Evolutionary conservation across 495 filamentous ascomycete species (phyloP).

Genomic region (Penicillium odoratum): DNA sequence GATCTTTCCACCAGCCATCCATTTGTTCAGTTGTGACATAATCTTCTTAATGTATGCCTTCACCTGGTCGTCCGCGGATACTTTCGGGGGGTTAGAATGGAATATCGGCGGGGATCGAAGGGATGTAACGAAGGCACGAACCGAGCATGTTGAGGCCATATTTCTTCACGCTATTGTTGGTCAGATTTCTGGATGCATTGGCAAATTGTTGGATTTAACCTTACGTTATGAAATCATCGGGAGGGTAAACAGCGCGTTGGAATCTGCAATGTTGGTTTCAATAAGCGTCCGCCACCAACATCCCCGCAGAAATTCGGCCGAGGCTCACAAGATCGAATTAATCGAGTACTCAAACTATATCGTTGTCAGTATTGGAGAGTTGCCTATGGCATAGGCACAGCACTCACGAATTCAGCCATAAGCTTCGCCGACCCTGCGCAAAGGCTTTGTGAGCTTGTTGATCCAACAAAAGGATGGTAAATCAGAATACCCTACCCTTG

Average conservation of each 20-base stretch:
- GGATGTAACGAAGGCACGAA: slow-evolving; percentile 32
- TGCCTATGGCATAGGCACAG: not conserved
- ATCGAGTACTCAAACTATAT: slow-evolving; percentile 93
- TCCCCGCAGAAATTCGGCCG: not conserved
- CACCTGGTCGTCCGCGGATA: slow-evolving; percentile 94
- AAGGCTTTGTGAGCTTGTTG: slow-evolving; percentile 24
- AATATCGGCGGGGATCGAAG: not conserved
- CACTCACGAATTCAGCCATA: slow-evolving; percentile 88
- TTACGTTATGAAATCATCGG: slow-evolving; percentile 93
- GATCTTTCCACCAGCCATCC: slow-evolving; percentile 96
- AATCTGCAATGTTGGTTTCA: slow-evolving; percentile 53
- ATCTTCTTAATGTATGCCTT: slow-evolving; percentile 99
- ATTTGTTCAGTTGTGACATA: slow-evolving; percentile 92
- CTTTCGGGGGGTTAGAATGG: slow-evolving; percentile 37
- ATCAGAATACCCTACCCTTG: slow-evolving; percentile 60
- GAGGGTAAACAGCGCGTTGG: slow-evolving; percentile 95
- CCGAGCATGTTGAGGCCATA: slow-evolving; percentile 98
- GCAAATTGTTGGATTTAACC: slow-evolving; percentile 25
- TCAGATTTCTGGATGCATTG: slow-evolving; percentile 5
- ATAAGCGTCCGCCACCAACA: slow-evolving; percentile 7
- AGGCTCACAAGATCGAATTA: slow-evolving; percentile 78
- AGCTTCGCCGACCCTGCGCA: slow-evolving; percentile 73
- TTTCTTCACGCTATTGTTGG: slow-evolving; percentile 75
- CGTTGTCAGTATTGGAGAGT: slow-evolving; percentile 18
- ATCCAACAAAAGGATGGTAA: not conserved